Conservation (phyloP, 495 filamentous ascomycete species). For the Endocarpon pusillum region DNA sequence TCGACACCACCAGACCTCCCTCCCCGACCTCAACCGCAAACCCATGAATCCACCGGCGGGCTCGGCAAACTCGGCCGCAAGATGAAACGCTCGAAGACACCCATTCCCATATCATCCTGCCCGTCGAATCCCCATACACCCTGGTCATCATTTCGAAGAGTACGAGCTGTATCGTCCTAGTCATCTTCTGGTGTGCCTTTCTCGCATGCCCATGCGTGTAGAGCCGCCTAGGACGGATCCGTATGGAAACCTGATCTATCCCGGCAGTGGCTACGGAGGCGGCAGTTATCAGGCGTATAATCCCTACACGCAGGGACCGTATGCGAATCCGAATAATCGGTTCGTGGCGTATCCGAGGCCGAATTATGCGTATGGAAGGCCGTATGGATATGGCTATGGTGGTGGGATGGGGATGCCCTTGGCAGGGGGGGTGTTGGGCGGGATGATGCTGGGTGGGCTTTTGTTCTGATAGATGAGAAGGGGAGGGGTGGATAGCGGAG, state of each 20-base stretch:
- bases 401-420: slow-evolving; percentile 23
- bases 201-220: slow-evolving; percentile 27
- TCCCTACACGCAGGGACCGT: slow-evolving; percentile 21
- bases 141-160: slow-evolving; percentile 18
- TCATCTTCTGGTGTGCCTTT: slow-evolving; percentile 22
- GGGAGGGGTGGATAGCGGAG: background rate
- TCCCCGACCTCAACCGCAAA: slow-evolving; percentile 1
- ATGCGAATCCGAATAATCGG: slow-evolving; percentile 23
- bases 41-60: slow-evolving; percentile 7
- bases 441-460: slow-evolving; percentile 21
- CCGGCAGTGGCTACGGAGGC: slow-evolving; percentile 5
- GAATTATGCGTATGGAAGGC: slow-evolving; percentile 22
- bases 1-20: slow-evolving; percentile 2
- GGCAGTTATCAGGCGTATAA: slow-evolving; percentile 19
- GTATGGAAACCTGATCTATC: slow-evolving; percentile 5
- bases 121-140: slow-evolving; percentile 17
- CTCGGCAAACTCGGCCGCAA: slow-evolving; percentile 22
- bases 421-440: slow-evolving; percentile 23
- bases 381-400: slow-evolving; percentile 26
- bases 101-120: slow-evolving; percentile 25
- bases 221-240: slow-evolving; percentile 19
- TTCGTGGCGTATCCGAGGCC: slow-evolving; percentile 30
- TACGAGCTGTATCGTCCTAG: slow-evolving; percentile 24
- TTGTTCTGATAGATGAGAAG: slow-evolving; percentile 9
- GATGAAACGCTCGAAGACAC: slow-evolving; percentile 30